Base-by-base conservation (phyloP, 208 protist species). In the Polymyxa betae region DNA sequence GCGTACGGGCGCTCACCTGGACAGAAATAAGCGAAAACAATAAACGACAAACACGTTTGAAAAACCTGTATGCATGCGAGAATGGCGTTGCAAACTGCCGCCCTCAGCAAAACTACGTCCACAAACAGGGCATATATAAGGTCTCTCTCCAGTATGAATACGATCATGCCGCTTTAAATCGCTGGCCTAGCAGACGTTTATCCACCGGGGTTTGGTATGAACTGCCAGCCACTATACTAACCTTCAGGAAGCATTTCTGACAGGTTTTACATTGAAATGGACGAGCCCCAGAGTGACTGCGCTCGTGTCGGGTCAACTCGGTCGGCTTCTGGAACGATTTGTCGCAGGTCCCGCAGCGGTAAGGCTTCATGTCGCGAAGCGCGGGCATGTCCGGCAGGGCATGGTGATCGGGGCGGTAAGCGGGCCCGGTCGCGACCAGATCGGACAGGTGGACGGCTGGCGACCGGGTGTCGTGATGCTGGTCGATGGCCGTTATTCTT, bases 11-110 rank as follows among this genome's bases (percentile, higher is more conserved):
- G 54, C 54, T 66, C 54, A 29, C 54, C 54, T 29, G 54, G n/a
- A n/a, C n/a, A n/a, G n/a, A n/a, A n/a, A n/a, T n/a, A n/a, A n/a
- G n/a, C n/a, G n/a, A n/a, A n/a, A n/a, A n/a, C n/a, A n/a, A n/a
- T n/a, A n/a, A n/a, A n/a, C n/a, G n/a, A n/a, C n/a, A n/a, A n/a
- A n/a, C n/a, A n/a, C n/a, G 54, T n/a, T n/a, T n/a, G n/a, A n/a
- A n/a, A n/a, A n/a, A n/a, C n/a, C n/a, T n/a, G n/a, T 88, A n/a
- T 88, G 77, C 40, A 88, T 88, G 16, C 77, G 77, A 16, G 46
- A 77, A 68, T 88, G 77, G 20, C 35, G 40, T 88, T 88, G 35
- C 46, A 88, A 88, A 16, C 20, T n/a, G 20, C 77, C 35, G 35
- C 46, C 46, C 20, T 77, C 77, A 16, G 77, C 77, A 29, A 88